Base-by-base conservation (phyloP, 2,329 filamentous ascomycete genomes). In the Penicillium sp. region DNA sequence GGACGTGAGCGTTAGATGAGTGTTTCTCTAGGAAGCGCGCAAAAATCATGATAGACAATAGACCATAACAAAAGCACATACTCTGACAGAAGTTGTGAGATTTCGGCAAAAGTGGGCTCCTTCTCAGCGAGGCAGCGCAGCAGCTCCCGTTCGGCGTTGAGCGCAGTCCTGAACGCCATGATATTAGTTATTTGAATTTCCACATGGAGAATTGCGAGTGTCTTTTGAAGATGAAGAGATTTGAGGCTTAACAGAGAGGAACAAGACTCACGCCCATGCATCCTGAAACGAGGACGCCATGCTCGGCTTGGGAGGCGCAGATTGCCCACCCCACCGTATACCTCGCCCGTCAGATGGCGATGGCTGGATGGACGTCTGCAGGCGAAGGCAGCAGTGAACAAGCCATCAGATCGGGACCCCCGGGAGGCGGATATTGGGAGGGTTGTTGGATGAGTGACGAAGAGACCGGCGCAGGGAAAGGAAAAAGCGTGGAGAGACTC, bases 341-440 rank as follows among this genome's bases (percentile, higher is more conserved):
- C 76, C 74, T 78, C 75, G 75, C 79, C 71, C 79, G 83, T 85
- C 84, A 87, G 77, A 84, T 84, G 74, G 79, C 79, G 78, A 82
- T 82, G 73, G 79, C 80, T 78, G 80, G 80, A 78, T 80, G 78
- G 71, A 78, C 77, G 72, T 45, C 52, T 47, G 79, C 71, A 76
- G 76, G 75, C 74, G 73, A 75, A 76, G 73, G 71, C 73, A 78
- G 77, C 73, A 78, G 77, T 78, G 75, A 78, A 79, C 79, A 76
- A 83, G 84, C 84, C 84, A 86, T 85, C 76, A 78, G 75, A 71
- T 67, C 53, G 60, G 54, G 43, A 57, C 56, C 47, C 50, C 38
- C 38, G 38, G 38, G 22, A 42, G 51, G 51, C 51, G 25, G 31
- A 43, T 35, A 17, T 11, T 54, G 45, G 15, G 47, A 51, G 51